Base-by-base conservation (phyloP, 2,329 filamentous ascomycete species). In the Aspergillus sp. region DNA sequence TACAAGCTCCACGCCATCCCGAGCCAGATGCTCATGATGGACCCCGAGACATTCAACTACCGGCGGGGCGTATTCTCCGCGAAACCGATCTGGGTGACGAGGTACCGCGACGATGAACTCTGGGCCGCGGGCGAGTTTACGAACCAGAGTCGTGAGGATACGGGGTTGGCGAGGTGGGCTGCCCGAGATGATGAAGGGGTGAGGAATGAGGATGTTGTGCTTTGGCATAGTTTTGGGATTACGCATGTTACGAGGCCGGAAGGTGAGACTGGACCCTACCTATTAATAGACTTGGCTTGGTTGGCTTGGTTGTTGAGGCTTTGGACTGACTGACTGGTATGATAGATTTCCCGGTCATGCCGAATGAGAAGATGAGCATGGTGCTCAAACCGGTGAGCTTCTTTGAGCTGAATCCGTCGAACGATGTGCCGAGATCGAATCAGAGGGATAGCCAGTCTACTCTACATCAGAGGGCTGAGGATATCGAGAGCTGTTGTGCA, bases 301-400 rank as follows among this genome's bases (percentile, higher is more conserved):
- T 19, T 19, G 19, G 19, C 19, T 19, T 19, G 21, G 21, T 21
- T 21, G 3, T 21, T 21, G 21, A 7, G 25, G 9, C 0, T 27
- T 27, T 27, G 7, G 7, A 7, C 25, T 27, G 25, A 27, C 25
- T 27, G 25, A 8, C 25, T 17, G 17, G 17, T 2, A 78, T 84
- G 25, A 86, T 88, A 65, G 86, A 88, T 65, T 88, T 87, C 73
- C 86, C 86, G 1, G 83, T 88, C 27, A 89, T 89, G 86, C 86
- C 86, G 0, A 79, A 79, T 62, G 86, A 89, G 66, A 71, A 75
- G 6, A 70, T 79, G 41, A 77, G 74, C 44, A 76, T 82, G 9
- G 75, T 73, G 65, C 66, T 83, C 21, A 77, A 77, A 63, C 79
- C 80, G 6, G 77, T 78, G 58, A 79, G 81, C 5, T 82, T 82